Base-by-base conservation (phyloP, 2,329 filamentous ascomycete genomes). In the Chrysoporthe deuterocubensis region DNA sequence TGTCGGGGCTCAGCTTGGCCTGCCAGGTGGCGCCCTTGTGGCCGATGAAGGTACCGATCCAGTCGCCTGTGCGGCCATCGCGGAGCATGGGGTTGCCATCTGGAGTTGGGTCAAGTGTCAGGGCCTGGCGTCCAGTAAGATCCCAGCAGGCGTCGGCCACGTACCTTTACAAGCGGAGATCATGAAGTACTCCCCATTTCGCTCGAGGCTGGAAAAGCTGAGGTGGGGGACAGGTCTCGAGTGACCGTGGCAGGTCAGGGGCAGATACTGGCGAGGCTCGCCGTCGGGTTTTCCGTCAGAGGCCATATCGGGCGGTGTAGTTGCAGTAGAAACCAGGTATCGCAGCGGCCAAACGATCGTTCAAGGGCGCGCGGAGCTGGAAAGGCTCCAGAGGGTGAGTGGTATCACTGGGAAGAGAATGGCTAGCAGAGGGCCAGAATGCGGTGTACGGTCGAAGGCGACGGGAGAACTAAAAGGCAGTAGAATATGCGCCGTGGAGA, bases 21-120 rank as follows among this genome's bases (percentile, higher is more conserved):
- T 97, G 94, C 94, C 96, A 99, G 69, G 98, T 95, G 48, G 96
- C 96, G 71, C 96, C 96, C 81, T 99, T 98, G 83, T 99, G 96
- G 52, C 96, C 96, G 75, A 99, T 91, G 78, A 98, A 98, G 48
- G 96, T 98, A 61, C 96, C 96, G 74, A 98, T 98, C 92, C 94
- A 97, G 79, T 97, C 94, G 68, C 96, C 96, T 60, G 95, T 99
- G 70, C 96, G 87, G 71, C 96, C 96, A 81, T 98, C 93, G 72
- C 96, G 92, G 74, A 99, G 91, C 94, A 98, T 98, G 62, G 96
- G 96, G 78, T 98, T 98, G 76, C 95, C 95, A 84, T 99, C 96
- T 94, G 78, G 66, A 68, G 69, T 52, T 72, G 42, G 57, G 26
- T 26, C n/a, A 4, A 37, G n/a, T 32, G 61, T 67, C n/a, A 67